Conservation (phyloP, 345 rosid genomes). For the Balakata baccata region DNA sequence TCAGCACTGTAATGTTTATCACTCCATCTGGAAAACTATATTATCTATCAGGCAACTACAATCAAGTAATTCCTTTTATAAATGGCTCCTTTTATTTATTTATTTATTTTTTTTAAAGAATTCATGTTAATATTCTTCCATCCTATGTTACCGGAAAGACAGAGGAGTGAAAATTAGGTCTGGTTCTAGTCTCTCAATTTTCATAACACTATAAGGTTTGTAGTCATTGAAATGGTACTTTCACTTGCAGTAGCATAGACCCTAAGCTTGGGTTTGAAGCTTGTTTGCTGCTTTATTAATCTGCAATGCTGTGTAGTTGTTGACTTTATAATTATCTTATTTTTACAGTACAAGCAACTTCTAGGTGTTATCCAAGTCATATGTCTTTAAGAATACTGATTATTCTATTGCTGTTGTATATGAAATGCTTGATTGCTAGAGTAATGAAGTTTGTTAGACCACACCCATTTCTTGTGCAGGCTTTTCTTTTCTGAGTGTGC, state of each 20-base stretch:
- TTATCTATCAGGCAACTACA: background rate
- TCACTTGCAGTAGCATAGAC: background rate
- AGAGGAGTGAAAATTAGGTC: too few species aligned
- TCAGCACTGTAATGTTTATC: background rate
- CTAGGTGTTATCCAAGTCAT: background rate
- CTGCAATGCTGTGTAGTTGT: background rate
- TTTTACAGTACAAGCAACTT: background rate
- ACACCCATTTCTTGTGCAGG: background rate
- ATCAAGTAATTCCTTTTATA: background rate
- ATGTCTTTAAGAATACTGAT: background rate
- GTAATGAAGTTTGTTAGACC: background rate
- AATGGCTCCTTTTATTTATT: background rate
- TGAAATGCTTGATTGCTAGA: background rate
- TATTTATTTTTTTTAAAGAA: background rate
- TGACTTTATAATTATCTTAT: background rate
- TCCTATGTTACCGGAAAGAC: background rate
- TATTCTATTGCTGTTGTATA: background rate
- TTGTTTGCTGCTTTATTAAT: background rate
- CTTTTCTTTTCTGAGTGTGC: background rate
- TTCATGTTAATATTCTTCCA: background rate
- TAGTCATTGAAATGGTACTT: background rate
- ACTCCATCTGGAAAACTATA: background rate
- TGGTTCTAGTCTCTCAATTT: background rate
- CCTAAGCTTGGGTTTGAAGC: background rate
- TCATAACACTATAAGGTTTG: background rate